Percentiles rank a stretch among this genome's conserved stretches.
Conservation (phyloP, 148 eudicot species). For the Silene conica region DNA sequence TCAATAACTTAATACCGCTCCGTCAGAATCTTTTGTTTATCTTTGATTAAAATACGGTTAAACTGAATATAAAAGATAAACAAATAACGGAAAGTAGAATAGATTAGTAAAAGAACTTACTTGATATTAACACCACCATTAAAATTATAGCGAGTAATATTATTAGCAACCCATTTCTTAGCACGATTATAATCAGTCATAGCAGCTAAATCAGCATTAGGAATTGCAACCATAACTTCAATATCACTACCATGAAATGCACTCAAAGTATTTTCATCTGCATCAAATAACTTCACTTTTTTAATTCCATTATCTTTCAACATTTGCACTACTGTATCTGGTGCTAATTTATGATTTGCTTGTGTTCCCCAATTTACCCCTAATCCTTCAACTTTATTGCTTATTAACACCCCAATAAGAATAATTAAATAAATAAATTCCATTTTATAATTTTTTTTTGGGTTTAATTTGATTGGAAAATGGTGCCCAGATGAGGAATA, state of each 20-base stretch:
- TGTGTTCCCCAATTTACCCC: conserved; percentile 90
- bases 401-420: no score
- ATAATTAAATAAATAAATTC: no score
- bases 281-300: conserved; percentile 87
- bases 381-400: conserved; percentile 27
- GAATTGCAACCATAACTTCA: conserved; percentile 89
- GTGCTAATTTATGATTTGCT: conserved; percentile 62
- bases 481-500: not conserved
- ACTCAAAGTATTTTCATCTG: conserved; percentile 47
- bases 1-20: no score
- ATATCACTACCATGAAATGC: conserved; percentile 65
- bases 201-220: conserved; percentile 54
- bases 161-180: conserved; percentile 57
- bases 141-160: conserved; percentile 58
- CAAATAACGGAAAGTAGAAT: not conserved
- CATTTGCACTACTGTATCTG: conserved; percentile 58
- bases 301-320: conserved; percentile 65
- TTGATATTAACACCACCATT: conserved; percentile 79
- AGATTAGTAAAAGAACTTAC: conserved; percentile 12
- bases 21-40: no score
- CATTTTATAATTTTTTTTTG: no score
- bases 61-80: not conserved
- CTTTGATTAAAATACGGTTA: no score
- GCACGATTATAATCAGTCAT: conserved; percentile 56
- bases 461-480: not conserved